phyloP scores from a whole-genome alignment of 148 eudicot genomes.

The Fallopia convolvulus region DNA sequence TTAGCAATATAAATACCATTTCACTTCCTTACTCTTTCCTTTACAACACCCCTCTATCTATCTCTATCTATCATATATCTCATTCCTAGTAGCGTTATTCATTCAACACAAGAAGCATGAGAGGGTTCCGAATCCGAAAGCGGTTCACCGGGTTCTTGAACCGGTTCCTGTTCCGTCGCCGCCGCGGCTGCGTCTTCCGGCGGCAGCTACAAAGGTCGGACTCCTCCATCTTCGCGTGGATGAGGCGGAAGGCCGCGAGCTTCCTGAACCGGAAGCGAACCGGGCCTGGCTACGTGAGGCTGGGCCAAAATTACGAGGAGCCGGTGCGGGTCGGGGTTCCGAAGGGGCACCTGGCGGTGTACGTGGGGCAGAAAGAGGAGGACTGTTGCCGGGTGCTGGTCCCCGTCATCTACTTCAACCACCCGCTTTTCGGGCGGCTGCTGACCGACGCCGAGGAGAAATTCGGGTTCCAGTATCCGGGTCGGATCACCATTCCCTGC shows the following conservation, averaged over 20 bases:
- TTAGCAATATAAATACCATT: background rate
- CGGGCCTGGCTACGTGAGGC: conserved; percentile 1
- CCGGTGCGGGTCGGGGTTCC: conserved; percentile 28
- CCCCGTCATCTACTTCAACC: conserved; percentile 72
- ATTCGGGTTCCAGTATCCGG: conserved; percentile 67
- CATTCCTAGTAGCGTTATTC: no score
- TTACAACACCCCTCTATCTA: background rate
- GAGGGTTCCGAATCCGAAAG: background rate
- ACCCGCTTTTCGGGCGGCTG: conserved; percentile 60
- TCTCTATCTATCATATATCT: no score
- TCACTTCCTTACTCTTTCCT: background rate
- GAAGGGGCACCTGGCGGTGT: conserved; percentile 71
- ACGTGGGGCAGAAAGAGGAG: conserved; percentile 57
- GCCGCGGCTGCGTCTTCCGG: background rate
- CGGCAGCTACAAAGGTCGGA: background rate
- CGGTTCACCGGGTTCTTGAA: background rate
- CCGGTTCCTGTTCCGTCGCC: background rate
- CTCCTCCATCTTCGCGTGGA: background rate
- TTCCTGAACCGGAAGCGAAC: conserved; percentile 11
- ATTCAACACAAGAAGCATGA: background rate
- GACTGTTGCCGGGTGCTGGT: conserved; percentile 47
- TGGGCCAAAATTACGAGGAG: background rate
- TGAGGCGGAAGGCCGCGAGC: background rate
- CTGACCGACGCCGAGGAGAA: conserved; percentile 56
- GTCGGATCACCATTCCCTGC: conserved; percentile 78